Evolutionary conservation across 306 rosid genomes (phyloP), one percentile per base, ranked within the genome.

Genomic region (Oemleria cerasiformis): DNA sequence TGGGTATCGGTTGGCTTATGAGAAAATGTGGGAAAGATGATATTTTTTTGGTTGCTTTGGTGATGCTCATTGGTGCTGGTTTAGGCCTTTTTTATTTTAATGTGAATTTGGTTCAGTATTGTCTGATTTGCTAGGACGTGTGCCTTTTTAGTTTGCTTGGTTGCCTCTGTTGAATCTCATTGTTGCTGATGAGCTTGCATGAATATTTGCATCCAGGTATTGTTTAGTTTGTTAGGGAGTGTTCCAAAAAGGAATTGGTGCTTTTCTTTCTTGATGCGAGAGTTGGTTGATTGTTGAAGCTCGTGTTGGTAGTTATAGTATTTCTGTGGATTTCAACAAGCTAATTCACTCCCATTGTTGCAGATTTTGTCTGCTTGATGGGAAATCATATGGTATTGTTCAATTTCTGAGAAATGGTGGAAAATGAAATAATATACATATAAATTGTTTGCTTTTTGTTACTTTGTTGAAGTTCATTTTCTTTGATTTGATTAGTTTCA

Each of bases 1-100:
- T 75, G 77, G 79, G 79, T 39, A 4, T 40, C 67, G 40, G 55
- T 47, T 61, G 67, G 68, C 36, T 65, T n/a, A 4, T 3, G n/a
- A 1, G 16, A 44, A 44, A 50, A 16, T 2, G 56, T 17, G 60
- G 61, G 12, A 47, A 63, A 56, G 1, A 5, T 49, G 4, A 5
- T 41, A 5, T 12, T 50, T 21, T 7, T 68, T 51, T 68, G 64
- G 25, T 23, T 69, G 51, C 14, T 53, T 39, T 68, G 49, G 25
- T 69, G 49, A 21, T 20, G n/a, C 50, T 21, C 21, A 7, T 17
- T 38, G 8, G 1, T 61, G 43, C 65, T 61, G 8, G 11, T 61
- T 4, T 38, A 61, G 6, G 21, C 0, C 3, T 38, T 60, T 38
- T 8, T 25, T 25, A 25, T 25, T 25, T 25, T 25, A 11, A 10